Percentiles rank a stretch among this genome's conserved stretches.
Evolutionary conservation across 177 flowering plant species (phyloP).

Genomic region (Tripterygium wilfordii): DNA sequence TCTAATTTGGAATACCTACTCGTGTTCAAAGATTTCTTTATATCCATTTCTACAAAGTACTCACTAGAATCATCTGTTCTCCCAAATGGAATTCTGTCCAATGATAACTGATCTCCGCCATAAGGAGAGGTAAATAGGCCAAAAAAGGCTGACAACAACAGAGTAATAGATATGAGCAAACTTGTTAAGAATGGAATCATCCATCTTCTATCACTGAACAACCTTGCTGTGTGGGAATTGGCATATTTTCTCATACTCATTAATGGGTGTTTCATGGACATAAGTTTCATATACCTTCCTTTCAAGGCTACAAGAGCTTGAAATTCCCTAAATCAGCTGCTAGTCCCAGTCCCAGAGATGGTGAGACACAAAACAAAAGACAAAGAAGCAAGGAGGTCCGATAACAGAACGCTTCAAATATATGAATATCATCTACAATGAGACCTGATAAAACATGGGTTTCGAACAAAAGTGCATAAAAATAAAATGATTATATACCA

Average conservation of each 20-base stretch:
- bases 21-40: constrained; percentile 24
- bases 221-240: constrained; percentile 46
- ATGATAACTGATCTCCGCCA: constrained; percentile 35
- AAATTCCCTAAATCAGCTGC: too few species aligned
- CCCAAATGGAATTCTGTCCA: constrained; percentile 32
- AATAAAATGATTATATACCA: not conserved
- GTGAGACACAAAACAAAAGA: too few species aligned
- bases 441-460: not conserved
- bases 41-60: constrained; percentile 69
- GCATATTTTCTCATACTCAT: constrained; percentile 58
- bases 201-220: constrained; percentile 80
- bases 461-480: too few species aligned
- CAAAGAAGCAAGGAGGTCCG: constrained; percentile 22
- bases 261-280: constrained; percentile 5
- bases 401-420: constrained; percentile 20
- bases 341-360: too few species aligned
- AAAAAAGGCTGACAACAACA: constrained; percentile 34
- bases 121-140: constrained; percentile 45
- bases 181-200: constrained; percentile 68
- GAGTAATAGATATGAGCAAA: constrained; percentile 52
- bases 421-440: constrained; percentile 9
- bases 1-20: constrained; percentile 16
- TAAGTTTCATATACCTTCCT: constrained; percentile 2
- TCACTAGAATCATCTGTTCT: constrained; percentile 47
- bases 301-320: not conserved